Evolutionary conservation across 768 basidiomycete species (phyloP).

Genomic region (Rhodosporidiobolus odoratus): DNA sequence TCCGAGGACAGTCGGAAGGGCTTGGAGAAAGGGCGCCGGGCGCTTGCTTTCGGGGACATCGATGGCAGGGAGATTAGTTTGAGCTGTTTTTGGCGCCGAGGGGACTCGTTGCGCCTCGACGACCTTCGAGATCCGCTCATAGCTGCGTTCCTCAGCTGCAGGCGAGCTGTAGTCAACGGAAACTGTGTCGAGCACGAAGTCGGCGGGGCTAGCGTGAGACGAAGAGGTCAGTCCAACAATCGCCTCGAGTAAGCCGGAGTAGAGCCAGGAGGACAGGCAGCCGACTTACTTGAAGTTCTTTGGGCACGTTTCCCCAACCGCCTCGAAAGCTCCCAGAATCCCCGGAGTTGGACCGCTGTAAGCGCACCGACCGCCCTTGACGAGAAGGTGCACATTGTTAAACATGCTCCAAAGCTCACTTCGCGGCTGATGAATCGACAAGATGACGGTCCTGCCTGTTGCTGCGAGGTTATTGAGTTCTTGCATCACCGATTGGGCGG

Average conservation of each 20-base stretch:
- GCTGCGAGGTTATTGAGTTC: slow-evolving; percentile 49
- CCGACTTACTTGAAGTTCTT: slow-evolving; percentile 32
- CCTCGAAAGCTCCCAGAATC: slow-evolving; percentile 21
- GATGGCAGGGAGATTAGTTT: not conserved
- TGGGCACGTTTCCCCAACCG: slow-evolving; percentile 21
- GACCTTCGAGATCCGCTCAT: slow-evolving; percentile 15
- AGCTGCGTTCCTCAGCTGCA: not conserved
- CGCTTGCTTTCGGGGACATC: not conserved
- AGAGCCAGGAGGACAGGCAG: too few relatives aligned
- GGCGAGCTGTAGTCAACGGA: slow-evolving; percentile 24
- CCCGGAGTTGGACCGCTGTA: slow-evolving; percentile 29
- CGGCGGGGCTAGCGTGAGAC: slow-evolving; percentile 29
- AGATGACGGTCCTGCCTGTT: slow-evolving; percentile 40
- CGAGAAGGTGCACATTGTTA: slow-evolving; percentile 47
- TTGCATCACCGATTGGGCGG: slow-evolving; percentile 52
- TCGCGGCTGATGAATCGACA: slow-evolving; percentile 49
- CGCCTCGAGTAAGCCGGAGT: rapidly evolving
- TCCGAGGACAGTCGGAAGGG: slow-evolving; percentile 37
- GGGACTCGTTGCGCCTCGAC: not conserved
- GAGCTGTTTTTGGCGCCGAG: rapidly evolving
- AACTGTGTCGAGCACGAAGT: slow-evolving; percentile 40
- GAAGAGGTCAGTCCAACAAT: not conserved
- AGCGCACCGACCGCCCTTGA: slow-evolving; percentile 41
- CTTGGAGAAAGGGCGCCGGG: slow-evolving; percentile 23
- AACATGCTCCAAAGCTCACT: slow-evolving; percentile 47